phyloP scores from a whole-genome alignment of 1,284 basidiomycete species.

The Rhizoctonia solani region DNA sequence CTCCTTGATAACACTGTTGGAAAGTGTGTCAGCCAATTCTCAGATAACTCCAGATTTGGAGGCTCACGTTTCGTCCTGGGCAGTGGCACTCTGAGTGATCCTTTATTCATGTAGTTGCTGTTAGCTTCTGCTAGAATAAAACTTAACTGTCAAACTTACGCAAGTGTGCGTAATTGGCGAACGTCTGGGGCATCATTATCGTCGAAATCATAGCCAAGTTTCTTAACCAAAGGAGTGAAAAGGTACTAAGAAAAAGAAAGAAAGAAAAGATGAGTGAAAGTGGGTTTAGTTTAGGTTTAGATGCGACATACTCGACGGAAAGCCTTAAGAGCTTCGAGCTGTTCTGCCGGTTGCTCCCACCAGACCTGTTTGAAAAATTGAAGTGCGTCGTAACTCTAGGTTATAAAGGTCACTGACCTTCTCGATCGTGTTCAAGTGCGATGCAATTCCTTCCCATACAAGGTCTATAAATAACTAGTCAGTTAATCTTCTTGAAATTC shows the following conservation, averaged over 20 bases:
- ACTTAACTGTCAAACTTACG: constrained; percentile 42
- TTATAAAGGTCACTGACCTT: constrained; percentile 42
- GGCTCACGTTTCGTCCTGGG: constrained; percentile 61
- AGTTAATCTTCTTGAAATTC: background rate
- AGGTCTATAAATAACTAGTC: constrained; percentile 54
- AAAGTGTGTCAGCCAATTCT: background rate
- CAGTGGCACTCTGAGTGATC: constrained; percentile 67
- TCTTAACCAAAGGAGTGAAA: constrained; percentile 78
- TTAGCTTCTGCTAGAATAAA: background rate
- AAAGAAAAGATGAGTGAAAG: no score
- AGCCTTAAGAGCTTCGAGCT: constrained; percentile 63
- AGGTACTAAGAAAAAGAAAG: constrained; percentile 54
- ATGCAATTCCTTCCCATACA: constrained; percentile 71
- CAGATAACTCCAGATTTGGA: background rate
- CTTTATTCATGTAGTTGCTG: background rate
- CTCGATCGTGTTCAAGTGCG: constrained; percentile 58
- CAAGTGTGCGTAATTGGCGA: constrained; percentile 76
- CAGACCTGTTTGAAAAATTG: constrained; percentile 54
- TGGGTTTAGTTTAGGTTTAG: constrained; percentile 2
- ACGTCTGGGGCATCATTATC: constrained; percentile 72
- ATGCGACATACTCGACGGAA: constrained; percentile 60
- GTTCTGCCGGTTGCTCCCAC: constrained; percentile 78
- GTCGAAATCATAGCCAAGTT: constrained; percentile 78
- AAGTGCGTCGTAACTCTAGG: background rate
- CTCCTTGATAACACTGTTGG: constrained; percentile 68